Evolutionary conservation across 306 rosid species (phyloP), one percentile per base, ranked within the genome.

Genomic region (Corylus avellana): DNA sequence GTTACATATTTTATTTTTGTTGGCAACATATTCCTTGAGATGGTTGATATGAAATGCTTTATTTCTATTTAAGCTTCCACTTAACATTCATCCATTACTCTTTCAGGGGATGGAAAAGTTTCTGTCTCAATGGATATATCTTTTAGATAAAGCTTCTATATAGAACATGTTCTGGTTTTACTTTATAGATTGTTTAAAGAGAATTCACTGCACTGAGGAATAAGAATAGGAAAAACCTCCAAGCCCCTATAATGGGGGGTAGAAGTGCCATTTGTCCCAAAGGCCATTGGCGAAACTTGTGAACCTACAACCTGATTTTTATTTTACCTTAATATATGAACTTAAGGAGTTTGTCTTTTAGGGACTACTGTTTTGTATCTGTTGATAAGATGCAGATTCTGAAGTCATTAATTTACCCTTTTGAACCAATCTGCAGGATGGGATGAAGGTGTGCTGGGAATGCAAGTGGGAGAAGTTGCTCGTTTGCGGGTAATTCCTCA

Each of bases 391-490:
- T 54, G 42, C 35, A 61, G 22, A 68, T 53, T 32, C 1, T 20
- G 66, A 1, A 25, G 14, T 25, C 9, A 70, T 53, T 53, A 1
- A 29, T 61, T 70, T 59, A 44, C 56, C 18, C 72, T 35, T 53
- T 74, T 63, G 48, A 50, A 58, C 57, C 63, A 76, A 73, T 83
- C 10, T 82, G 57, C 70, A 93, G 98, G 97, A 77, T 92, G 97
- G 98, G 98, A 94, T 86, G 98, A 94, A 85, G 98, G 98, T 77
- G 98, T 94, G 29, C 47, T 92, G 4, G 91, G 86, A 71, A 94
- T 94, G 97, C 97, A 94, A 85, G 1, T 92, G 35, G 98, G 98
- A 58, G 97, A 94, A 89, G 92, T 91, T 84, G 97, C 98, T 88
- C 97, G 95, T 76, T 92, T 94, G 66, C 88, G 93, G 97, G 98